phyloP scores from a whole-genome alignment of 345 rosid species.

The Cardamine resedifolia region DNA sequence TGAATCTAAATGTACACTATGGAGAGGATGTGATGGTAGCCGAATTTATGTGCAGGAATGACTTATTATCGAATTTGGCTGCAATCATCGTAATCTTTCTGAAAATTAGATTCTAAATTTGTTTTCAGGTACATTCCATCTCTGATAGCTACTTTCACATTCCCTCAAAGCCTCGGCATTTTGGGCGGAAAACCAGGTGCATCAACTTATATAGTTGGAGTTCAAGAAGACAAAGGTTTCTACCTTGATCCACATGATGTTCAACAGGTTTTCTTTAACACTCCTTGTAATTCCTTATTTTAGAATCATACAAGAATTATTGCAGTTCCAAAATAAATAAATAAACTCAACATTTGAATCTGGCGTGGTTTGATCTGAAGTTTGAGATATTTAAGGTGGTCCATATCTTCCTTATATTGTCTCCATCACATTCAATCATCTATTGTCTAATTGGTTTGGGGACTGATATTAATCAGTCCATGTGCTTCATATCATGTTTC shows the following conservation, averaged over 20 bases:
- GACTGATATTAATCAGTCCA: constrained; percentile 21
- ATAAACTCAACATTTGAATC: neutral
- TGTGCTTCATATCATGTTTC: constrained; percentile 22
- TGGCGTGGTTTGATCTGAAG: constrained; percentile 8
- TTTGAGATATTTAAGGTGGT: constrained; percentile 21
- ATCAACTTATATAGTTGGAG: constrained; percentile 86
- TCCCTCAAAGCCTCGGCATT: constrained; percentile 91
- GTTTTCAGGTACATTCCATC: constrained; percentile 78
- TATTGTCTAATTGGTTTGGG: neutral
- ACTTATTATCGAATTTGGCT: constrained; percentile 50
- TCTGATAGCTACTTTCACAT: constrained; percentile 66
- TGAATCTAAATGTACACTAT: constrained; percentile 63
- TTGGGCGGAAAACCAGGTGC: constrained; percentile 94
- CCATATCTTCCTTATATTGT: constrained; percentile 3
- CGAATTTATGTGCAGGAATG: constrained; percentile 41
- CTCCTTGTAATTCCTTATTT: neutral
- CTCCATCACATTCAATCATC: constrained; percentile 17
- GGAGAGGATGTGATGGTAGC: constrained; percentile 64
- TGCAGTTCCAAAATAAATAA: neutral
- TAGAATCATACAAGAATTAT: neutral
- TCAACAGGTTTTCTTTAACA: constrained; percentile 49
- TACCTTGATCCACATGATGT: constrained; percentile 95
- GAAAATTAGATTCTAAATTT: constrained; percentile 49
- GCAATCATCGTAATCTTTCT: constrained; percentile 63
- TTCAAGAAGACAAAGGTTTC: constrained; percentile 75